These are phyloP conservation scores for Aspergillus proliferans DNA, from an alignment of 2,329 filamentous ascomycete species.

Conservation along the genomic window DNA sequence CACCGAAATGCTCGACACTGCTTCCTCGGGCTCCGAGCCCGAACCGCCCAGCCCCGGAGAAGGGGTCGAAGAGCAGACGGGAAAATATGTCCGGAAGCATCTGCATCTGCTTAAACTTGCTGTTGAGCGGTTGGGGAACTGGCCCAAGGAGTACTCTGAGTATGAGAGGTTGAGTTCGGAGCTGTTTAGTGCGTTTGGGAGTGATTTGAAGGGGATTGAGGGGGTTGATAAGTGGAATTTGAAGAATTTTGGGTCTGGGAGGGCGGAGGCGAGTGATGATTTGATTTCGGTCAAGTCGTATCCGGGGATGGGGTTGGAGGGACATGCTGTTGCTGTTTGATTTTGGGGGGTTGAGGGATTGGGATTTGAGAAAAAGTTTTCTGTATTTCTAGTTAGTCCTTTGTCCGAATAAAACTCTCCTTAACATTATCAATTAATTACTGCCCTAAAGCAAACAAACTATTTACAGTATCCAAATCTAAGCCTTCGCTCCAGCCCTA, in stretches of 20 bases:
- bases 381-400: too few species aligned
- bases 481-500: constrained; percentile 12
- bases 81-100: constrained; percentile 30
- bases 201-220: constrained; percentile 36
- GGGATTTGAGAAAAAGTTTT: too few species aligned
- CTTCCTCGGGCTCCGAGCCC: constrained; percentile 8
- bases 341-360: too few species aligned
- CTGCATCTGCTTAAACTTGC: constrained; percentile 35
- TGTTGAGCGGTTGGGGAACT: constrained; percentile 34
- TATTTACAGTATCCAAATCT: too few species aligned
- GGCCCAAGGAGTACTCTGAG: constrained; percentile 44
- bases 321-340: too few species aligned
- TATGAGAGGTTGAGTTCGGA: constrained; percentile 45
- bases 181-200: constrained; percentile 36
- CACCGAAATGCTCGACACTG: constrained; percentile 22
- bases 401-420: too few species aligned
- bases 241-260: constrained; percentile 41
- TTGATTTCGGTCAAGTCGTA: constrained; percentile 5
- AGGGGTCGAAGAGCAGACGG: constrained; percentile 16
- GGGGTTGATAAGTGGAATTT: constrained; percentile 46
- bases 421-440: too few species aligned
- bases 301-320: too few species aligned
- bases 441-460: too few species aligned
- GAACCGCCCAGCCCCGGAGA: constrained; percentile 17
- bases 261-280: constrained; percentile 39